Base-by-base conservation (phyloP, 148 eudicot genomes). In the Vaccinium corymbosum region DNA sequence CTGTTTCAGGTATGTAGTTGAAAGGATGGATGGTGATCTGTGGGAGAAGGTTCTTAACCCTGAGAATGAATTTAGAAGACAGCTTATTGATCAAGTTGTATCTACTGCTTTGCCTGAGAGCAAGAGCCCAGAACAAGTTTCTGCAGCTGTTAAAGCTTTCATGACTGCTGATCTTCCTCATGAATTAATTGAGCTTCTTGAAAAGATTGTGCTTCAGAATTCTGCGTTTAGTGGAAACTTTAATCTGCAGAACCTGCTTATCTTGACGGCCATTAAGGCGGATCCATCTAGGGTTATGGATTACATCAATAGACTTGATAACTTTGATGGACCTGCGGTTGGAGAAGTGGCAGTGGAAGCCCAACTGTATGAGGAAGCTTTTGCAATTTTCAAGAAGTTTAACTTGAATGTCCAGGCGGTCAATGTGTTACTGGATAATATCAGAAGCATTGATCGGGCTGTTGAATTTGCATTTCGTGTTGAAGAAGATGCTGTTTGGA, bases 21-120 rank as follows among this genome's bases (percentile, higher is more conserved):
- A 94, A 87, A 93, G 97, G 86, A 94, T 95, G 98, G 98, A 95
- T 83, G 98, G 89, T 82, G 98, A 94, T 48, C 91, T 95, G 42
- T 95, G 98, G 98, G 98, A 92, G 77, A 94, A 94, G 84, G 98
- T 95, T 87, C 93, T 96, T 56, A 91, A 79, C 86, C 97, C 98
- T 20, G 98, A 94, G 19, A 96, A 96, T 84, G 98, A 96, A 83
- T 96, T 90, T 81, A 93, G 94, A 89, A 92, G 98, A 88, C 93
- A 93, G 88, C 92, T 96, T 77, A 96, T 96, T 80, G 98, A 96
- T 90, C 98, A 96, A 90, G 98, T 96, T 87, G 98, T 96, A 42
- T 96, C 98, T 78, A 96, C 98, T 89, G 98, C 98, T 86, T 86
- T 96, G 89, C 98, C 98, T n/a, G 98, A 96, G 87, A 96, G 98